phyloP scores from a whole-genome alignment of 352 stramenopile genomes.

The Phytophthora sojae region DNA sequence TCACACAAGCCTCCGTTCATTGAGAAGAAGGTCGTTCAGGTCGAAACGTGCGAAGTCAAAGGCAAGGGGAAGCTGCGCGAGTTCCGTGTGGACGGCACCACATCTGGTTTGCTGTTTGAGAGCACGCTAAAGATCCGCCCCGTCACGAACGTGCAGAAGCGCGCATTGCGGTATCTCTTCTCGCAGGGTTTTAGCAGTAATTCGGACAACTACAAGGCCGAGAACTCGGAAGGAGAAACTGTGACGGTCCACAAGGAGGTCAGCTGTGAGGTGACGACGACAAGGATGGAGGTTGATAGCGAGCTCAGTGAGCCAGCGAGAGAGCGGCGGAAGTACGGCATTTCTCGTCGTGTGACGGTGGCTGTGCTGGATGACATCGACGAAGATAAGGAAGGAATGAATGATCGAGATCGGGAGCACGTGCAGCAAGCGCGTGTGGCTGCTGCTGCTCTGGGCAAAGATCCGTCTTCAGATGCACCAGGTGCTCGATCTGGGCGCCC shows the following conservation, averaged over 20 bases:
- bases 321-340: slow-evolving; percentile 31
- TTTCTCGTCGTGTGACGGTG: slow-evolving; percentile 56
- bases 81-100: slow-evolving; percentile 77
- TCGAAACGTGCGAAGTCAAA: slow-evolving; percentile 8
- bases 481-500: slow-evolving; percentile 20
- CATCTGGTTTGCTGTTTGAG: slow-evolving; percentile 67
- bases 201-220: slow-evolving; percentile 33
- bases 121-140: slow-evolving; percentile 77
- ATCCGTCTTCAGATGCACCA: slow-evolving; percentile 10
- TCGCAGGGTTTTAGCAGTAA: slow-evolving; percentile 58
- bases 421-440: slow-evolving; percentile 46
- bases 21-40: slow-evolving; percentile 23
- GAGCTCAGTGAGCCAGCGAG: slow-evolving; percentile 2
- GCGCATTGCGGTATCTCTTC: slow-evolving; percentile 74
- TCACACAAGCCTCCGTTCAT: slow-evolving; percentile 70
- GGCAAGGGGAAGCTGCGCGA: slow-evolving; percentile 47
- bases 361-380: slow-evolving; percentile 55
- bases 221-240: slow-evolving; percentile 9
- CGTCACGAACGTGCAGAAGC: slow-evolving; percentile 61
- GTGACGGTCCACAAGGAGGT: not conserved
- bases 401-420: slow-evolving; percentile 45
- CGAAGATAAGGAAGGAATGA: slow-evolving; percentile 49
- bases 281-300: slow-evolving; percentile 24
- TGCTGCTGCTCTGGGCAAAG: slow-evolving; percentile 37
- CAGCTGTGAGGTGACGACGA: not conserved